These are phyloP conservation scores for Xylaria curta DNA, from an alignment of 495 filamentous ascomycete genomes.

Conservation along the genomic window DNA sequence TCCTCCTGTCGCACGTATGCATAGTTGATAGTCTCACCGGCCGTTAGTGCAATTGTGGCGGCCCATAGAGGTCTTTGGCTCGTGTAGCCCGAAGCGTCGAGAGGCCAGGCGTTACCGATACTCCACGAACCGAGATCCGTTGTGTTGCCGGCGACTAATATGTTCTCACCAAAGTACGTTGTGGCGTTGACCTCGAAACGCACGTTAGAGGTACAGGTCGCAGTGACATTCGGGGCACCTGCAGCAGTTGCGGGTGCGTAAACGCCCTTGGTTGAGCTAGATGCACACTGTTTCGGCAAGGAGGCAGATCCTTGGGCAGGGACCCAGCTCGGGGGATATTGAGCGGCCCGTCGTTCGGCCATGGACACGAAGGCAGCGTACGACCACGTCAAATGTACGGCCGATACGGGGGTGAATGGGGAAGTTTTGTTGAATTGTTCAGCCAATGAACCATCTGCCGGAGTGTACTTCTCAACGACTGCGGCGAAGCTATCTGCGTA, in stretches of 20 bases:
- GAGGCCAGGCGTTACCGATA: slow-evolving; percentile 30
- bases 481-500: slow-evolving; percentile 68
- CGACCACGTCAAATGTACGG: slow-evolving; percentile 60
- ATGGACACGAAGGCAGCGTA: slow-evolving; percentile 55
- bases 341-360: slow-evolving; percentile 29
- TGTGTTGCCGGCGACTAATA: slow-evolving; percentile 48
- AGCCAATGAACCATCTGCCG: slow-evolving; percentile 55
- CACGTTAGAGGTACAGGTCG: slow-evolving; percentile 46
- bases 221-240: slow-evolving; percentile 44
- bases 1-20: slow-evolving; percentile 49
- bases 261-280: slow-evolving; percentile 51
- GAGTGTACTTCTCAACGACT: slow-evolving; percentile 57
- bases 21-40: slow-evolving; percentile 43
- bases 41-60: slow-evolving; percentile 34
- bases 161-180: slow-evolving; percentile 57
- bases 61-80: slow-evolving; percentile 42
- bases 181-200: slow-evolving; percentile 52
- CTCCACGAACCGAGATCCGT: slow-evolving; percentile 41
- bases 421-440: slow-evolving; percentile 63
- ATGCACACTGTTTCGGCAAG: slow-evolving; percentile 34
- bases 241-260: slow-evolving; percentile 47
- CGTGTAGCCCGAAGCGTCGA: slow-evolving; percentile 36
- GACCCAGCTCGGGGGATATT: slow-evolving; percentile 41
- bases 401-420: slow-evolving; percentile 55
- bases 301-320: slow-evolving; percentile 24